These are phyloP conservation scores for Colletotrichum viniferum DNA, from an alignment of 2,329 filamentous ascomycete species.

Conservation along the genomic window DNA sequence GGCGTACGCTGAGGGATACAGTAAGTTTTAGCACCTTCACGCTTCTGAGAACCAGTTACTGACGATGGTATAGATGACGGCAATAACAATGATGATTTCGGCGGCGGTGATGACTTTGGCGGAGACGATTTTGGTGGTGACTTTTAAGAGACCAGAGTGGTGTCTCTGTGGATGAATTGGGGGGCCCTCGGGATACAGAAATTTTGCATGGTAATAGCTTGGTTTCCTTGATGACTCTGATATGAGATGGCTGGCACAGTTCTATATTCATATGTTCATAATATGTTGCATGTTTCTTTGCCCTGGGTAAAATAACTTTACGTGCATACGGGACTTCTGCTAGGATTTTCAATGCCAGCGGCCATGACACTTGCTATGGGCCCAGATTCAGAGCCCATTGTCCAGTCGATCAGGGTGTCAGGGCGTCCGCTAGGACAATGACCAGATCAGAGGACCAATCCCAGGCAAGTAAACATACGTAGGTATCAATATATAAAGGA, in stretches of 20 bases:
- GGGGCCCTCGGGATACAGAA: not conserved
- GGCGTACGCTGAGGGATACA: slow-evolving; percentile 53
- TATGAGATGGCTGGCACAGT: not conserved
- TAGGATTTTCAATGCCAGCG: not conserved
- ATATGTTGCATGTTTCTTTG: not conserved
- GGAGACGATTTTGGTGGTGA: slow-evolving; percentile 39
- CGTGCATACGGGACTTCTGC: not conserved
- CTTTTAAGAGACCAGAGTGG: slow-evolving; percentile 34
- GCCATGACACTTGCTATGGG: too few relatives aligned
- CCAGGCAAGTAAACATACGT: not conserved
- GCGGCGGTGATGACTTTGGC: slow-evolving; percentile 26
- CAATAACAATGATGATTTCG: slow-evolving; percentile 15
- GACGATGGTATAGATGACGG: slow-evolving; percentile 18
- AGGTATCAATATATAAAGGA: slow-evolving; percentile 7
- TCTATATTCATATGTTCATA: slow-evolving; percentile 2
- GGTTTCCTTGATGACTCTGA: not conserved
- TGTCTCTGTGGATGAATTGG: not conserved
- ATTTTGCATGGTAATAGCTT: not conserved
- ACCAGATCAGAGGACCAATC: not conserved
- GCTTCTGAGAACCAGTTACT: not conserved
- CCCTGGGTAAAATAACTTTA: not conserved
- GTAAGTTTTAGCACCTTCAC: slow-evolving; percentile 30
- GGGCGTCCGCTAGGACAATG: fast-evolving
- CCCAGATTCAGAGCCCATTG: not conserved
- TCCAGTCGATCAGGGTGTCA: fast-evolving